Evolutionary conservation across 192 early-diverging fungal species (phyloP).

Genomic region (Linnemannia zychae): DNA sequence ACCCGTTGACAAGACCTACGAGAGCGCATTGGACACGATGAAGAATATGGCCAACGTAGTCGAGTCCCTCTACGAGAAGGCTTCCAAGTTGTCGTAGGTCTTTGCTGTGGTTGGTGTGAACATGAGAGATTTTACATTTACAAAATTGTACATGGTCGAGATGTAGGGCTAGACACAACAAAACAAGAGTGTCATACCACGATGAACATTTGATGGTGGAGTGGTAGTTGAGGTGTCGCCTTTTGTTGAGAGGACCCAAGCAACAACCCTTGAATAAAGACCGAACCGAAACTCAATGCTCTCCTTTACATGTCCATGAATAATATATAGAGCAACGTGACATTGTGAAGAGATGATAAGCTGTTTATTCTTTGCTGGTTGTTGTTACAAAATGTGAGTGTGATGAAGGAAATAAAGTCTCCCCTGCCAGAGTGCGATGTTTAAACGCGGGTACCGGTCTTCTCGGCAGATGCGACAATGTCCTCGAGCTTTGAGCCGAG

Average conservation of each 20-base stretch:
- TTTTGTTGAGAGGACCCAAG: background rate
- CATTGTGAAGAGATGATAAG: too few species aligned
- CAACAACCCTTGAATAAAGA: background rate
- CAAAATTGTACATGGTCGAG: background rate
- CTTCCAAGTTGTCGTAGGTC: conserved; percentile 42
- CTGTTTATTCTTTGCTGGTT: background rate
- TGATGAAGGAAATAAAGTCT: too few species aligned
- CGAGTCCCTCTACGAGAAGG: conserved; percentile 95
- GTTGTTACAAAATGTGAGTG: background rate
- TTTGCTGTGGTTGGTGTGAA: too few species aligned
- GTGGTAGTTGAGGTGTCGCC: background rate
- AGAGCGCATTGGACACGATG: conserved; percentile 92
- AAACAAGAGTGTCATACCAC: background rate
- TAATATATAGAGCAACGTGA: background rate
- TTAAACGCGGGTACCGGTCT: conserved; percentile 55
- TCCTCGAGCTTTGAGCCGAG: conserved; percentile 74
- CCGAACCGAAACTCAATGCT: background rate
- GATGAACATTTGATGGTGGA: background rate
- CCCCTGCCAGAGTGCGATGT: background rate
- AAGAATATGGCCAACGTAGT: conserved; percentile 98
- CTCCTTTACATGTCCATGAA: background rate
- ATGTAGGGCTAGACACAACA: background rate
- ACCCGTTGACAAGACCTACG: conserved; percentile 92
- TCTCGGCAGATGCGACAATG: conserved; percentile 66
- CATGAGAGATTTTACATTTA: background rate